Evolutionary conservation across 768 basidiomycete genomes (phyloP), one percentile per base, ranked within the genome.

Genomic region (Psilocybe tampanensis): DNA sequence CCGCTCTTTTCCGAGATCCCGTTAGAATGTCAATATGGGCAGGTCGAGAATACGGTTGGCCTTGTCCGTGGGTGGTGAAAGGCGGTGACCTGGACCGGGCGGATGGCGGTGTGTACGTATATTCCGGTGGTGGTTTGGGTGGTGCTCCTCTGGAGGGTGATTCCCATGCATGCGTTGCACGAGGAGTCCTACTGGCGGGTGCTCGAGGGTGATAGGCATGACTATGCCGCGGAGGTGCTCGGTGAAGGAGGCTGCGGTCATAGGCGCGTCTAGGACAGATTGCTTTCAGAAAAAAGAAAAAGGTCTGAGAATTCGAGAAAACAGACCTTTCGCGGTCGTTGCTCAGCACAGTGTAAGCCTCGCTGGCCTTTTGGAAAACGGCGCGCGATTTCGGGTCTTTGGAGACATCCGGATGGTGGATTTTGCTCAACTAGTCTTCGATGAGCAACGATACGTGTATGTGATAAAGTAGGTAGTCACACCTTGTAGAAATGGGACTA

Each of bases 351-450:
- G 78, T 60, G 59, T 82, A 82, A 0, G 80, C 80, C 56, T 79
- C 77, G 44, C 72, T 77, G 7, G 75, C 73, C 23, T 73, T 72
- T 12, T 67, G 62, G 55, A 78, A 82, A 5, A 76, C 57, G 7
- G 73, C 69, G 34, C 65, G 69, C 4, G 79, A 78, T 23, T 66
- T 63, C 3, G 74, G 73, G 45, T 80, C 76, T 12, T 76, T 72
- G 3, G 80, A 75, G 21, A 82, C 70, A 56, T 82, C 80, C 1
- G 80, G 80, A 61, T 82, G 80, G 55, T 81, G 78, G 55, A 66
- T 64, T 64, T 79, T 80, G 68, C 79, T 80, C 57, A 80, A 61
- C 77, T 79, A 59, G 9, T 21, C 11, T 13, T 21, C 4, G 4
- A 36, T 52, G 15, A 53, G 47, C 4, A 15, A n/a, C 39, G 5